Conservation (phyloP, 331 rosid species). For the Acacia pycnantha region DNA sequence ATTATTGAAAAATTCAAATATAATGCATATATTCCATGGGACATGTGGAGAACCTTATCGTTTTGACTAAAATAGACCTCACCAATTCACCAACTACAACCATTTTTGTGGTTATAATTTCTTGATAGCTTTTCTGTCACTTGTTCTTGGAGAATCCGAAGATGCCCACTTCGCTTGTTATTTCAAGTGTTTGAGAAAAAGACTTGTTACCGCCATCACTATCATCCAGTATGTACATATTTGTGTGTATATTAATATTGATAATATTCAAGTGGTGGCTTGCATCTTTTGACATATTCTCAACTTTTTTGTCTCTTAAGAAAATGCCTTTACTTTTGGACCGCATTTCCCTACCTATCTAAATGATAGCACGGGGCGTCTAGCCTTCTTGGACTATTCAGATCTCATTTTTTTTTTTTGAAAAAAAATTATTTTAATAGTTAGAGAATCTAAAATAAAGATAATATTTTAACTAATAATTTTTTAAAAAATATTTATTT, state of each 20-base stretch:
- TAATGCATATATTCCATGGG: background rate
- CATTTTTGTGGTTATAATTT: background rate
- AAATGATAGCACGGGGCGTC: too few relatives aligned
- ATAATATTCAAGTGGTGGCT: background rate
- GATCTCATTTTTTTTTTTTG: too few relatives aligned
- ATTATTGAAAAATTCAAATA: background rate
- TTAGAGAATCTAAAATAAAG: too few relatives aligned
- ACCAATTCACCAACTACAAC: background rate
- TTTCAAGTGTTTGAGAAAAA: background rate
- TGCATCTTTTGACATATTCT: background rate
- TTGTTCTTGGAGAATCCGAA: background rate
- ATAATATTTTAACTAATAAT: too few relatives aligned
- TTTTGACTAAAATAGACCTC: background rate
- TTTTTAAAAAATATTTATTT: too few relatives aligned
- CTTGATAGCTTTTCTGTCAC: background rate
- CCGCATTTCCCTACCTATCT: too few relatives aligned
- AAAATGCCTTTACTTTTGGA: background rate
- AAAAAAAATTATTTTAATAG: too few relatives aligned
- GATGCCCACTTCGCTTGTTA: background rate
- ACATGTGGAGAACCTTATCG: background rate
- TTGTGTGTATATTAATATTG: background rate
- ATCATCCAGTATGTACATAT: background rate
- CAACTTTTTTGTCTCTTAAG: background rate
- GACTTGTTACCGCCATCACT: background rate
- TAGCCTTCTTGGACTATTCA: too few relatives aligned